A percentile compares a stretch with the other conserved stretches of the same genome.
Evolutionary conservation across 192 early-diverging fungal genomes (phyloP).

Genomic region (Podila epigama): DNA sequence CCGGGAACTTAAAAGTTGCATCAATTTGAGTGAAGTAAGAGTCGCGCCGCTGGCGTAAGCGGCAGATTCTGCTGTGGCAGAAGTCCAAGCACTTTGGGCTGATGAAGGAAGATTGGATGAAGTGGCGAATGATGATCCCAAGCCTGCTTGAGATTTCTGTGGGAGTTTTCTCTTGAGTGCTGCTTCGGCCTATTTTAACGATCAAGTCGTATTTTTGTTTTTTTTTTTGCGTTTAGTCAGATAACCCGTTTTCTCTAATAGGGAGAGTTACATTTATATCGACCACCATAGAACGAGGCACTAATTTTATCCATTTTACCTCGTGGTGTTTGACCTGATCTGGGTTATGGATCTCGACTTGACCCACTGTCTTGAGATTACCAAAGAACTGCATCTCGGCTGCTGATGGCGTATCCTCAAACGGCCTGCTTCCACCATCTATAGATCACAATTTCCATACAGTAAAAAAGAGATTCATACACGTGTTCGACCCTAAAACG

Average conservation of each 20-base stretch:
- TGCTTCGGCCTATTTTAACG: slow-evolving; percentile 39
- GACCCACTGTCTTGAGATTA: slow-evolving; percentile 33
- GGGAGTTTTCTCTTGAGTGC: slow-evolving; percentile 35
- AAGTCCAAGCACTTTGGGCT: neutral
- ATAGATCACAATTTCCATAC: neutral
- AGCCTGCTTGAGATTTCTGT: slow-evolving; percentile 9
- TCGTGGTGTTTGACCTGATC: slow-evolving; percentile 45
- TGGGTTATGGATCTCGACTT: slow-evolving; percentile 28
- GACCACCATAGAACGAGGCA: no score
- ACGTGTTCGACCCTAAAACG: no score
- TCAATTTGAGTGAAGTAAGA: slow-evolving; percentile 34
- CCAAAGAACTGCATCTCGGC: slow-evolving; percentile 49
- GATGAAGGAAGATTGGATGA: slow-evolving; percentile 11
- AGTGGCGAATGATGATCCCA: neutral
- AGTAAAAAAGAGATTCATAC: neutral
- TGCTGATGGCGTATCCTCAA: slow-evolving; percentile 43
- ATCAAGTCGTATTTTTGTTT: neutral
- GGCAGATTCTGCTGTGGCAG: neutral
- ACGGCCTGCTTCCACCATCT: slow-evolving; percentile 37
- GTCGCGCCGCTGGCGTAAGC: neutral
- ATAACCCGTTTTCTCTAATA: neutral
- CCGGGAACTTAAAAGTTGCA: slow-evolving; percentile 35
- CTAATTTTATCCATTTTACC: slow-evolving; percentile 14
- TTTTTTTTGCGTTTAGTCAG: neutral
- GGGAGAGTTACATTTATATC: neutral